Evolutionary conservation across 2,329 filamentous ascomycete species (phyloP).

Genomic region (Fusarium caatingaense): DNA sequence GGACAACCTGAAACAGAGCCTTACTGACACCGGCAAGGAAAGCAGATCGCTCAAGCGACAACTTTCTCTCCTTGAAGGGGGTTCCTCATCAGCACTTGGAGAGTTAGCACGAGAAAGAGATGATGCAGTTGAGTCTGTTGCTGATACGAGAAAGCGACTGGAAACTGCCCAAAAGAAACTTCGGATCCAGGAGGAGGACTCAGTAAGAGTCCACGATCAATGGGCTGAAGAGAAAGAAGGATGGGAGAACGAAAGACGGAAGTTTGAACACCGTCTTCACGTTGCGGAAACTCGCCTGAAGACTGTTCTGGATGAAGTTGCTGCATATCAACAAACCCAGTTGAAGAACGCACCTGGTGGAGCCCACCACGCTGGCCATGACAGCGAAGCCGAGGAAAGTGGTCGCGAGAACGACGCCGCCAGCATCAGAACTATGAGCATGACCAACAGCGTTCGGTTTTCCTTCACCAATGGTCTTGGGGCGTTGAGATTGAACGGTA

Average conservation of each 20-base stretch:
- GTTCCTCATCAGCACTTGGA: constrained; percentile 84
- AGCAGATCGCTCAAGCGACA: constrained; percentile 85
- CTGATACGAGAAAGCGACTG: constrained; percentile 80
- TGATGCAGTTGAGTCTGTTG: constrained; percentile 76
- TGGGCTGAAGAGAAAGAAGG: constrained; percentile 86
- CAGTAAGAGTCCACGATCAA: constrained; percentile 78
- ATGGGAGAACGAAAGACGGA: constrained; percentile 87
- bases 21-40: constrained; percentile 77
- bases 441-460: constrained; percentile 78
- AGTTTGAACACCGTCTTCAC: constrained; percentile 85
- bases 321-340: constrained; percentile 71
- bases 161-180: constrained; percentile 82
- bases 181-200: constrained; percentile 84
- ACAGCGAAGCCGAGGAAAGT: constrained; percentile 71
- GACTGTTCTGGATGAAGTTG: constrained; percentile 85
- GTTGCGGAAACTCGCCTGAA: constrained; percentile 90
- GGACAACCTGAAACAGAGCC: constrained; percentile 72
- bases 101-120: constrained; percentile 89
- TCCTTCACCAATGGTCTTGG: constrained; percentile 73
- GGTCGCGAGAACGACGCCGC: constrained; percentile 75
- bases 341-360: constrained; percentile 53
- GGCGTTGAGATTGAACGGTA: constrained; percentile 68
- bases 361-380: constrained; percentile 50
- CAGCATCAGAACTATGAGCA: constrained; percentile 78
- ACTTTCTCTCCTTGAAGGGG: constrained; percentile 86